Conservation (phyloP, 2,329 filamentous ascomycete species). For the Verticillium longisporum region DNA sequence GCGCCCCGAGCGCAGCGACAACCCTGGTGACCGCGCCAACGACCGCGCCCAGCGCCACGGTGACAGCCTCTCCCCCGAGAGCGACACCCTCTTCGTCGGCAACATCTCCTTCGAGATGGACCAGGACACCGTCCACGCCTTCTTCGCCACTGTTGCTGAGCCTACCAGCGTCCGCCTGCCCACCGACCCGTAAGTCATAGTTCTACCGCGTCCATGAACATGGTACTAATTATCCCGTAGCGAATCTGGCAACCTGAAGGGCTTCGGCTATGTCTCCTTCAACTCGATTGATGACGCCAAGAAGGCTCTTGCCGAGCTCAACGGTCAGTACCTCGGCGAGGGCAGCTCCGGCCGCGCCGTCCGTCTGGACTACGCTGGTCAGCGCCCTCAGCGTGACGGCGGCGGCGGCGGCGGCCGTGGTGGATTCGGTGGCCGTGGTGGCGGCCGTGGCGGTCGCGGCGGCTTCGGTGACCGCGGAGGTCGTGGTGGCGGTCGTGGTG, state of each 20-base stretch:
- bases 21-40: constrained; percentile 48
- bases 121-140: constrained; percentile 66
- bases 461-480: constrained; percentile 28
- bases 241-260: constrained; percentile 79
- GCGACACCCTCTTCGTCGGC: constrained; percentile 84
- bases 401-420: constrained; percentile 41
- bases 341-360: constrained; percentile 67
- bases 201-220: not conserved
- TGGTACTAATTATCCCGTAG: constrained; percentile 29
- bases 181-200: constrained; percentile 61
- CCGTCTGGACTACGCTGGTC: constrained; percentile 75
- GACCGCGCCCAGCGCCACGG: constrained; percentile 66
- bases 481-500: constrained; percentile 34
- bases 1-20: constrained; percentile 49
- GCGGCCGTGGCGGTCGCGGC: constrained; percentile 40
- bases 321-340: constrained; percentile 55
- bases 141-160: constrained; percentile 65
- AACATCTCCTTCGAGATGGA: constrained; percentile 82
- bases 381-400: constrained; percentile 55
- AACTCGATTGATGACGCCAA: constrained; percentile 76
- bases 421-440: constrained; percentile 38
- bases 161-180: constrained; percentile 80
- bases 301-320: constrained; percentile 61
- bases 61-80: constrained; percentile 71
- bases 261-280: constrained; percentile 89